Base-by-base conservation (phyloP, 257 asterid species). In the Penstemon eatonii region DNA sequence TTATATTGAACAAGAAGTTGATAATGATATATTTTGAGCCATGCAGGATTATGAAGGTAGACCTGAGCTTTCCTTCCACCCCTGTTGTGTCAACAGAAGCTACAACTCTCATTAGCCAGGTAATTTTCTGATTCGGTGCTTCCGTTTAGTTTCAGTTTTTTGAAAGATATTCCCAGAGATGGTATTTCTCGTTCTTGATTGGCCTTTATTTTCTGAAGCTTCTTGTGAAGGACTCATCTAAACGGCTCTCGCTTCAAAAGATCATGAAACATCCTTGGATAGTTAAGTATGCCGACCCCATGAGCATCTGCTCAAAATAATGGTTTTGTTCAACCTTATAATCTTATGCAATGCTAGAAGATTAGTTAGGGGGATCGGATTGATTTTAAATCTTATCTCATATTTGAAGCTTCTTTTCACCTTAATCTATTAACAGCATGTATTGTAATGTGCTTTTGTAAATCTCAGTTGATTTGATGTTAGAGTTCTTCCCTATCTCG, bases 241-340 rank as follows among this genome's bases (percentile, higher is more conserved):
- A 88, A 75, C 77, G 97, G 80, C 90, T 90, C n/a, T 81, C 95
- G 19, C 92, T 93, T 58, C 72, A 79, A 60, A 86, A 86, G 86
- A 89, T 93, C 69, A 54, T 79, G 89, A 82, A 83, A 78, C 96
- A 93, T 67, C 96, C 97, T 55, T 93, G 96, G 98, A 83, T 93
- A 67, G 73, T 86, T 49, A 64, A 73, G 83, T 85, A 81, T 80
- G 86, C 88, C 18, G 75, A 85, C 56, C 82, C 89, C 53, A 25
- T 2, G 2, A 89, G 87, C 15, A 67, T 82, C 65, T 82, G 82
- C 63, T 73, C 75, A 65, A 76, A 69, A 53, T 83, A 76, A 12
- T 8, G 6, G 41, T 63, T 68, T 50, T 9, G n/a, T 46, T 39
- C 45, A 6, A 39, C 42, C 39, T 44, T 25, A 36, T 62, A 8